These are phyloP conservation scores for Rhizophagus prolifer DNA, from an alignment of 192 early-diverging fungal genomes.

Conservation along the genomic window DNA sequence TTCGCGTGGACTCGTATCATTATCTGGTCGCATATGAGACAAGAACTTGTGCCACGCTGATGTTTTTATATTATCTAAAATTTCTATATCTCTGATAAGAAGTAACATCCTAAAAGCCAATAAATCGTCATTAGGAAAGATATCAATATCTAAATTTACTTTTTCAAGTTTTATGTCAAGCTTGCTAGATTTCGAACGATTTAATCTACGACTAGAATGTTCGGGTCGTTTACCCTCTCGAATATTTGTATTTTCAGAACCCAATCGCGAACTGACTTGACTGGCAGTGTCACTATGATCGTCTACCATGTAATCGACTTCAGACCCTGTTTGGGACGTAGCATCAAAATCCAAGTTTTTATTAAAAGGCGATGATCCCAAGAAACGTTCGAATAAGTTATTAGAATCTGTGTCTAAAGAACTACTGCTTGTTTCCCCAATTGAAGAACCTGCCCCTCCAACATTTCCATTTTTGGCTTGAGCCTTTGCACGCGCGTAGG, in stretches of 20 bases:
- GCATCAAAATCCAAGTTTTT: conserved; percentile 4
- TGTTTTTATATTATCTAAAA: conserved; percentile 74
- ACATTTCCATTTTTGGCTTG: conserved; percentile 22
- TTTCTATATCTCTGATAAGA: conserved; percentile 63
- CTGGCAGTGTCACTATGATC: conserved; percentile 40
- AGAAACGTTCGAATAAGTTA: conserved; percentile 5
- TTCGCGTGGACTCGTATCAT: conserved; percentile 55
- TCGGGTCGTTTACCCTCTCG: conserved; percentile 21
- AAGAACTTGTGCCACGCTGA: conserved; percentile 81
- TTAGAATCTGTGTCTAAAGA: conserved; percentile 13
- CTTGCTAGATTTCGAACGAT: conserved; percentile 45
- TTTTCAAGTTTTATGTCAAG: conserved; percentile 57
- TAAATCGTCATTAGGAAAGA: conserved; percentile 45
- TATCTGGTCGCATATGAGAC: conserved; percentile 58
- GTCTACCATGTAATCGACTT: conserved; percentile 28
- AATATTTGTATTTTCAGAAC: conserved; percentile 26
- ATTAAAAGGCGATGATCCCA: conserved; percentile 5
- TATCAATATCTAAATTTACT: conserved; percentile 55
- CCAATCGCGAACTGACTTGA: conserved; percentile 38
- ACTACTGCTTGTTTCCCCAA: background rate
- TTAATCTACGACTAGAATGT: conserved; percentile 30
- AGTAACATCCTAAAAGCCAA: conserved; percentile 52
- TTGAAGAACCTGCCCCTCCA: background rate
- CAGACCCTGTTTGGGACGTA: conserved; percentile 21
- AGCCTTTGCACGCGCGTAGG: conserved; percentile 7